Conservation (phyloP, 305 asterid genomes). For the Coffea humblotiana region DNA sequence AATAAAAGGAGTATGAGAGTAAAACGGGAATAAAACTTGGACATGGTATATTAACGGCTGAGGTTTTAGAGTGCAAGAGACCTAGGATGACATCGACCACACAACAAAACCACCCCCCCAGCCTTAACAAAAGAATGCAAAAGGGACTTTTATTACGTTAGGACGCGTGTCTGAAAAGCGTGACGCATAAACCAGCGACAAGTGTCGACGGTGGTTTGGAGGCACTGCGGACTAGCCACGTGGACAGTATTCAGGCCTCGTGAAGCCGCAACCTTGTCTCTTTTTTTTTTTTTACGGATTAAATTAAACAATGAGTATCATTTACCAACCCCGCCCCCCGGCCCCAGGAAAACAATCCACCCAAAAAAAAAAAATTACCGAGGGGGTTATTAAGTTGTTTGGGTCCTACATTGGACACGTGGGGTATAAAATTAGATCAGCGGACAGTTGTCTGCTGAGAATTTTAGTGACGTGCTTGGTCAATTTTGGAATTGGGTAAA, state of each 20-base stretch:
- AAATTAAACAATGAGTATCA: background rate
- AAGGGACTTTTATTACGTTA: background rate
- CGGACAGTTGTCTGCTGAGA: background rate
- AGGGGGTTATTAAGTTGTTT: background rate
- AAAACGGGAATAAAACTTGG: background rate
- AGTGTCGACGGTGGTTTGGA: conserved; percentile 14
- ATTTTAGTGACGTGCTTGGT: background rate
- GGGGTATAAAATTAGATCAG: background rate
- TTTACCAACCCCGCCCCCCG: no score
- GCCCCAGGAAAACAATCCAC: no score
- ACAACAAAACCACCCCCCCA: background rate
- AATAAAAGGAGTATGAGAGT: background rate
- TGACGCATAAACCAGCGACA: conserved; percentile 1
- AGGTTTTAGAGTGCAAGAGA: background rate
- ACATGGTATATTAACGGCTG: background rate
- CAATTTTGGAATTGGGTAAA: background rate
- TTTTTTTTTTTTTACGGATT: background rate
- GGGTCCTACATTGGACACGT: conserved; percentile 15
- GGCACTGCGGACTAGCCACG: conserved; percentile 7
- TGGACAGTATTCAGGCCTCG: conserved; percentile 22
- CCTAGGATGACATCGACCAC: background rate
- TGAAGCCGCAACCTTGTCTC: conserved; percentile 24
- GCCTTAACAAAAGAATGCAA: background rate
- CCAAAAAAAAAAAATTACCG: no score
- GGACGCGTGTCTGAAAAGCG: conserved; percentile 21